phyloP scores from a whole-genome alignment of 768 basidiomycete genomes.

The Leucosporidium scottii region DNA sequence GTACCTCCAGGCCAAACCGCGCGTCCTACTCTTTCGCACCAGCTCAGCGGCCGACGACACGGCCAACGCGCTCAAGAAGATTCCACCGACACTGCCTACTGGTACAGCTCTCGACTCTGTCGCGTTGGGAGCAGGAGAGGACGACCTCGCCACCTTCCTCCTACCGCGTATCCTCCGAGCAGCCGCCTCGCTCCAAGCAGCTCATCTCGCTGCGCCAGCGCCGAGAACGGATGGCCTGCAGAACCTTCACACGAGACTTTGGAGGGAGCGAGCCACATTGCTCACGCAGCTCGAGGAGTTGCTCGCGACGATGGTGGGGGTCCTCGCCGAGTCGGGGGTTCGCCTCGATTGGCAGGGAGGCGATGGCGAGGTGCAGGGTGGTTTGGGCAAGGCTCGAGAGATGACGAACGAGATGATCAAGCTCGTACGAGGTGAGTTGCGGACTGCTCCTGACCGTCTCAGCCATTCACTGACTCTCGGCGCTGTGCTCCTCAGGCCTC shows the following conservation, averaged over 20 bases:
- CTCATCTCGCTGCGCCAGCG: neutral
- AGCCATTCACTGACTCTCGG: too few species aligned
- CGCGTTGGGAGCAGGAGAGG: neutral
- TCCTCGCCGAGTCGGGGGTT: conserved; percentile 20
- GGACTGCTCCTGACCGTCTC: too few species aligned
- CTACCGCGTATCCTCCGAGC: conserved; percentile 12
- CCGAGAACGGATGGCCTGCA: neutral
- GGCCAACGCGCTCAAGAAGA: neutral
- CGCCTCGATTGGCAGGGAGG: conserved; percentile 9
- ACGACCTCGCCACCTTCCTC: conserved; percentile 33
- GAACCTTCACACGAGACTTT: neutral
- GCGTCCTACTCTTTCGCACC: conserved; percentile 21
- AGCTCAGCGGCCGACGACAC: neutral
- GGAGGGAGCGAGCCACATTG: neutral
- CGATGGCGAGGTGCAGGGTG: conserved; percentile 2
- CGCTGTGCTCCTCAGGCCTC: neutral
- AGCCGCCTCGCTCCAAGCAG: conserved; percentile 10
- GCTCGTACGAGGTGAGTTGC: conserved; percentile 10
- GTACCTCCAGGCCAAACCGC: conserved; percentile 23
- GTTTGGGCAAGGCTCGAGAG: conserved; percentile 24
- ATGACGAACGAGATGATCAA: conserved; percentile 22
- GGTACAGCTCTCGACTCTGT: conserved; percentile 2
- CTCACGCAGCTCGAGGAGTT: conserved; percentile 13
- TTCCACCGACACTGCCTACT: conserved; percentile 4
- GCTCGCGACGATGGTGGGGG: conserved; percentile 1